Conservation (phyloP, 169 alveolate genomes). For the Plasmodium yoelii region DNA sequence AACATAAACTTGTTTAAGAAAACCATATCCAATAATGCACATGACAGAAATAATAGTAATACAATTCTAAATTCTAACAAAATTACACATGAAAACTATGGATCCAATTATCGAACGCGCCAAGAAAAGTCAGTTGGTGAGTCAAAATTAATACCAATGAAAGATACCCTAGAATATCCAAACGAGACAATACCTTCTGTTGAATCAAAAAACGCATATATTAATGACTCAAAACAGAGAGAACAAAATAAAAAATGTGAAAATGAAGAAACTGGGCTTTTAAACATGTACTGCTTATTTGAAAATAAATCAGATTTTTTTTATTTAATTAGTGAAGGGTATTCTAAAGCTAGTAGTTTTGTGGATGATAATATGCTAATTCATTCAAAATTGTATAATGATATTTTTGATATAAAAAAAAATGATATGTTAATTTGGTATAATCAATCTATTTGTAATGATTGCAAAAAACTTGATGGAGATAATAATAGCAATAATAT, state of each 20-base stretch:
- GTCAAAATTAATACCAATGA: no score
- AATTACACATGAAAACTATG: no score
- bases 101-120: no score
- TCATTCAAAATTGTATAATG: conserved; percentile 68
- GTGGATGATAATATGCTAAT: conserved; percentile 40
- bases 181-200: no score
- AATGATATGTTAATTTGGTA: neutral
- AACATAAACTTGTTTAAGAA: no score
- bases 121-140: no score
- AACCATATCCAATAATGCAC: no score
- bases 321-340: conserved; percentile 67
- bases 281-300: conserved; percentile 54
- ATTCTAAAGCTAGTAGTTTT: conserved; percentile 60
- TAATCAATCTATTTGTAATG: no score
- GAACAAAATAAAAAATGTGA: neutral
- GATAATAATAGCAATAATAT: neutral
- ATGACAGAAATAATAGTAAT: no score
- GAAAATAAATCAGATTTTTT: conserved; percentile 57
- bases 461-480: neutral
- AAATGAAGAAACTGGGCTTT: conserved; percentile 25
- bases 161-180: no score
- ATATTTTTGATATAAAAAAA: conserved; percentile 40
- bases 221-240: conserved; percentile 1
- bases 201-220: neutral
- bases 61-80: no score